Evolutionary conservation across 2,329 filamentous ascomycete species (phyloP), one percentile per base, ranked within the genome.

Genomic region (Setomelanomma holmii): DNA sequence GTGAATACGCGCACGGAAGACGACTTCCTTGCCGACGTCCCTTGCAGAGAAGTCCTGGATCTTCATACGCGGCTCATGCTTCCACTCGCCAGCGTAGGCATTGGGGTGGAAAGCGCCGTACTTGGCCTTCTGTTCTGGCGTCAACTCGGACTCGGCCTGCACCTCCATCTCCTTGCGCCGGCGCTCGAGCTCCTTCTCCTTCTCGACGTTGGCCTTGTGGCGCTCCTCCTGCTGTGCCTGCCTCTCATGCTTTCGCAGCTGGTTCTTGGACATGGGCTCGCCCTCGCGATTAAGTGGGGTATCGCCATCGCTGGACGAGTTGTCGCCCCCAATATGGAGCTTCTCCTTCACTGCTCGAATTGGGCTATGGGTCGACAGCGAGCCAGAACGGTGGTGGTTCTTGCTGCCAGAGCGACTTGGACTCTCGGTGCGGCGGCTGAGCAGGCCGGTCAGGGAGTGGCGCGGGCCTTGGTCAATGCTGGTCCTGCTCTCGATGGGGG

Each of bases 1-100:
- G 73, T 93, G 89, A 17, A 95, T 79, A 27, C 90, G 83, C 30
- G 88, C 89, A 35, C 86, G 85, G 76, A 93, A 91, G 49, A 78
- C 76, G 43, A 91, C 80, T 57, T 83, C 78, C 61, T 86, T 77
- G 27, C 86, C 88, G 17, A 82, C 78, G 51, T 82, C 75, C n/a
- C 76, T 75, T 3, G 76, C 69, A 5, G 77, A 79, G 44, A 88
- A 79, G 36, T 81, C 76, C 12, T 81, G 77, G 16, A 88, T 74
- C 20, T 79, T 74, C 47, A 78, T 67, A 12, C 83, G 79, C 3
- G 75, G 63, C 56, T 84, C 75, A 43, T 78, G 70, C 52, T 79
- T 75, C 70, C 79, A 77, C 49, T 80, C 76, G 53, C 78, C 78
- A 14, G 85, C 78, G 56, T 82, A 87, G 70, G 82, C 82, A 71